Conservation (phyloP, 1,139 yeast genomes). For the Lodderomyces beijingensis region DNA sequence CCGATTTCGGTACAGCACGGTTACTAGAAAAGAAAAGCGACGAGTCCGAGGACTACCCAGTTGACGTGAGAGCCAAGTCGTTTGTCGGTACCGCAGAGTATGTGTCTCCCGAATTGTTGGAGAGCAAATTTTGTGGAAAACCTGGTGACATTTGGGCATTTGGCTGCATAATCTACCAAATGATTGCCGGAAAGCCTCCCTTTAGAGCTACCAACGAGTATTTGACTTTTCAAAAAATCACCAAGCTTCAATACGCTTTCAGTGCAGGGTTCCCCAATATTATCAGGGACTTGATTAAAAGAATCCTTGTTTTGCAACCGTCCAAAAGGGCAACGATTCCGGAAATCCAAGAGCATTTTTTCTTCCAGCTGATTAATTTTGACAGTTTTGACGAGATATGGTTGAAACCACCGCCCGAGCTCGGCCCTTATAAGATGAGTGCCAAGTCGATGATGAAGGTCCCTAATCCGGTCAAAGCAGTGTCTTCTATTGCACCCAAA, state of each 20-base stretch:
- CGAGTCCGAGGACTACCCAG: slow-evolving; percentile 37
- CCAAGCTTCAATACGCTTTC: slow-evolving; percentile 62
- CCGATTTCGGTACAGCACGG: slow-evolving; percentile 81
- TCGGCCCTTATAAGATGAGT: slow-evolving; percentile 61
- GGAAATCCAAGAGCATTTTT: slow-evolving; percentile 51
- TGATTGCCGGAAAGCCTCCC: slow-evolving; percentile 75
- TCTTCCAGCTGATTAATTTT: slow-evolving; percentile 70
- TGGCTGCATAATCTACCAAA: slow-evolving; percentile 74
- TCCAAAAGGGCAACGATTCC: slow-evolving; percentile 37
- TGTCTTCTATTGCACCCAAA: slow-evolving; percentile 3
- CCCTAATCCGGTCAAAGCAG: slow-evolving; percentile 27
- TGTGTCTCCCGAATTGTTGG: slow-evolving; percentile 72
- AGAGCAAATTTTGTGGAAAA: slow-evolving; percentile 65
- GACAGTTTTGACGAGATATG: slow-evolving; percentile 60
- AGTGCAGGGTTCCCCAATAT: slow-evolving; percentile 47
- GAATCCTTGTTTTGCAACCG: slow-evolving; percentile 43
- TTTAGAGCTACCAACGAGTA: slow-evolving; percentile 76
- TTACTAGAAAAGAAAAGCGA: slow-evolving; percentile 45
- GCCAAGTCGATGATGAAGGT: slow-evolving; percentile 56
- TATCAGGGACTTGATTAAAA: slow-evolving; percentile 45
- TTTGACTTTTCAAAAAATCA: slow-evolving; percentile 52
- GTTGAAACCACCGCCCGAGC: slow-evolving; percentile 67
- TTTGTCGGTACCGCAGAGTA: slow-evolving; percentile 86
- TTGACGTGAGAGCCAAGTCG: slow-evolving; percentile 56
- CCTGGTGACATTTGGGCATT: slow-evolving; percentile 81